Percentiles rank a stretch among this genome's conserved stretches.
Conservation (phyloP, 208 protist species). For the Trypanosoma cruzi region DNA sequence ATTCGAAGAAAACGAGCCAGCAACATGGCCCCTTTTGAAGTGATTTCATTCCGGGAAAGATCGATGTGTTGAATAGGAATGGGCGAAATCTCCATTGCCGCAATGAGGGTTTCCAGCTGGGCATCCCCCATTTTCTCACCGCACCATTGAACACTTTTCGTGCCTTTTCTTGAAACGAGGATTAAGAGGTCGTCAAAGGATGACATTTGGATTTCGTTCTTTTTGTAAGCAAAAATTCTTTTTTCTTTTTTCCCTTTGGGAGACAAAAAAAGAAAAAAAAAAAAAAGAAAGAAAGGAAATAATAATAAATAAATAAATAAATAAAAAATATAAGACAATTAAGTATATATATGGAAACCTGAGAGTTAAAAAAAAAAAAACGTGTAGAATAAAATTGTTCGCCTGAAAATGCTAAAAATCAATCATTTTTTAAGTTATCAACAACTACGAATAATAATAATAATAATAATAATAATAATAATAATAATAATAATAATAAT, state of each 20-base stretch:
- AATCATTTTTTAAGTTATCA: too few relatives aligned
- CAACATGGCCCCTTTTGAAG: slow-evolving; percentile 37
- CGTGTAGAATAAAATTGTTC: too few relatives aligned
- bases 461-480: too few relatives aligned
- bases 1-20: slow-evolving; percentile 50
- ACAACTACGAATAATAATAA: too few relatives aligned
- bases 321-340: too few relatives aligned
- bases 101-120: slow-evolving; percentile 58
- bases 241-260: slow-evolving; percentile 8
- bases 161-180: slow-evolving; percentile 44
- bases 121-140: slow-evolving; percentile 44
- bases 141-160: slow-evolving; percentile 44
- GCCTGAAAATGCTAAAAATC: too few relatives aligned
- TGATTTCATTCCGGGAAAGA: slow-evolving; percentile 65
- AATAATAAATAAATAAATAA: slow-evolving; percentile 23
- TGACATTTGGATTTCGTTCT: neutral
- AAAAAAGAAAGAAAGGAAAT: slow-evolving; percentile 19
- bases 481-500: too few relatives aligned
- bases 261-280: slow-evolving; percentile 15
- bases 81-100: slow-evolving; percentile 59
- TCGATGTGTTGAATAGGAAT: slow-evolving; percentile 43
- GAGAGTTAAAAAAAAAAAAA: too few relatives aligned
- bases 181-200: slow-evolving; percentile 46
- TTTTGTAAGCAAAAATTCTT: too few relatives aligned
- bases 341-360: too few relatives aligned